Evolutionary conservation across 495 filamentous ascomycete species (phyloP).

Genomic region (Tricharina praecox): DNA sequence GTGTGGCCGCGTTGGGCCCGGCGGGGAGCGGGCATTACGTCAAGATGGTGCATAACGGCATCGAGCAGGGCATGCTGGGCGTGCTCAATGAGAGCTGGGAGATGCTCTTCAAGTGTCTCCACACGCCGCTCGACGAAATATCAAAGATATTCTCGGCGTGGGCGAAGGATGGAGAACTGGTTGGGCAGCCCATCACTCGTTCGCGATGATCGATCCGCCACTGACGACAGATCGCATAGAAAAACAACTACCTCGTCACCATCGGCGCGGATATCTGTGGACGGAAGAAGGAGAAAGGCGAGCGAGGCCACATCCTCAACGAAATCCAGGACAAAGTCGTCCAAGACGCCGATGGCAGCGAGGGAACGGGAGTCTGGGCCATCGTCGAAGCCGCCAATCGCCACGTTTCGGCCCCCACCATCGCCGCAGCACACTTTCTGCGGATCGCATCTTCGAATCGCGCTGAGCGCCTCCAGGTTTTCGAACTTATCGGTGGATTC

Average conservation of each 20-base stretch:
- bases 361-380: conserved; percentile 54
- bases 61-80: conserved; percentile 55
- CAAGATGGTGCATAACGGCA: conserved; percentile 67
- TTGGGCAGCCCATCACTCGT: too few species aligned
- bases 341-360: conserved; percentile 48
- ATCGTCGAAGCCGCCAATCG: conserved; percentile 34
- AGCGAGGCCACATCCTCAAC: conserved; percentile 39
- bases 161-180: conserved; percentile 42
- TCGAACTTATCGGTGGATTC: conserved; percentile 23
- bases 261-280: conserved; percentile 49
- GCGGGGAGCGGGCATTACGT: conserved; percentile 50
- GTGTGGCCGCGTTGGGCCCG: conserved; percentile 44
- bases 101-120: conserved; percentile 43
- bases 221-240: conserved; percentile 15
- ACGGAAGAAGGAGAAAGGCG: conserved; percentile 24
- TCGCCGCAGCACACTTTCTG: conserved; percentile 47
- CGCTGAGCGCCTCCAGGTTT: conserved; percentile 34
- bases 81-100: conserved; percentile 48
- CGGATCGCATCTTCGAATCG: conserved; percentile 49
- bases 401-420: conserved; percentile 32
- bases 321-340: conserved; percentile 56
- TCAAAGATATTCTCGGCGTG: conserved; percentile 43
- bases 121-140: conserved; percentile 45
- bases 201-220: too few species aligned
- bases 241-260: conserved; percentile 42